Conservation (phyloP, 2,329 filamentous ascomycete species). For the Ascomycota sp. region DNA sequence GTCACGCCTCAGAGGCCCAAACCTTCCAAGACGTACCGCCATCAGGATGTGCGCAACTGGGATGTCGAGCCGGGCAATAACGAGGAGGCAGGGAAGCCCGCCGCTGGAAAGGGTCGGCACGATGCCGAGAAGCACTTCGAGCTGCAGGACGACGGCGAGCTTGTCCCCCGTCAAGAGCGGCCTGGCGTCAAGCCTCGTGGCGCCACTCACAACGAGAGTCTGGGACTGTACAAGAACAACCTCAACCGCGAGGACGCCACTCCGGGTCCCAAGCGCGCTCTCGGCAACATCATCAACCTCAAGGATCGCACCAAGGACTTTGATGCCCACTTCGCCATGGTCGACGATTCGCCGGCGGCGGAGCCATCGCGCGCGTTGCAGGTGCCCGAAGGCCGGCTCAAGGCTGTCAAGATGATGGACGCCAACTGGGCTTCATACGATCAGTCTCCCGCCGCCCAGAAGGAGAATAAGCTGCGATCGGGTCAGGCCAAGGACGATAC, state of each 20-base stretch:
- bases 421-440: conserved; percentile 38
- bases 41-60: conserved; percentile 61
- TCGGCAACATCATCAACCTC: conserved; percentile 51
- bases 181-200: conserved; percentile 26
- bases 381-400: conserved; percentile 38
- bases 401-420: conserved; percentile 56
- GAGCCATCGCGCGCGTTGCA: conserved; percentile 18
- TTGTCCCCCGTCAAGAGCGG: conserved; percentile 26
- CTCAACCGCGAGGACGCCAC: conserved; percentile 35
- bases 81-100: conserved; percentile 37
- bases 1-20: conserved; percentile 56
- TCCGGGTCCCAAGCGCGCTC: conserved; percentile 21
- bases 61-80: conserved; percentile 41
- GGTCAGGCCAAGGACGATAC: conserved; percentile 23
- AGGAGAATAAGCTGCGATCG: conserved; percentile 25
- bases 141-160: conserved; percentile 53
- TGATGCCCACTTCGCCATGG: conserved; percentile 55
- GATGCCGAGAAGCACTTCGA: conserved; percentile 73
- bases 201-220: conserved; percentile 43
- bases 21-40: conserved; percentile 35
- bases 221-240: conserved; percentile 57
- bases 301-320: conserved; percentile 59
- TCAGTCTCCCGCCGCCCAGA: conserved; percentile 28
- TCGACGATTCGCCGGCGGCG: conserved; percentile 40
- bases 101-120: conserved; percentile 50